A percentile compares a stretch with the other conserved stretches of the same genome.
phyloP scores from a whole-genome alignment of 202 grass and related monocot species.

The Schoenoplectus triqueter region DNA sequence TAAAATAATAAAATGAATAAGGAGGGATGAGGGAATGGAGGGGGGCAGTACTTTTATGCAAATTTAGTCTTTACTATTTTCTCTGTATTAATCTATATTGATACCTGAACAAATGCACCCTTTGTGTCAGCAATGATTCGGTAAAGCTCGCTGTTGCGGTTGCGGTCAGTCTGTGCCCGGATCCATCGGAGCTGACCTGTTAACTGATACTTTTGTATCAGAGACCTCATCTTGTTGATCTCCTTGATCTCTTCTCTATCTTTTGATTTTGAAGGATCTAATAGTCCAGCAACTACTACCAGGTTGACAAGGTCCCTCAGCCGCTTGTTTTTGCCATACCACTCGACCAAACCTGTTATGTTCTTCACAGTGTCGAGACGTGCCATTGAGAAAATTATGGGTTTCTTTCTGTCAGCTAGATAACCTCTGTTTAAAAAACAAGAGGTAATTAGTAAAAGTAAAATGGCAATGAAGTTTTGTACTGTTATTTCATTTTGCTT shows the following conservation, averaged over 20 bases:
- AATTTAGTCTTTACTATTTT: not conserved
- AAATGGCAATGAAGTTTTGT: constrained; percentile 13
- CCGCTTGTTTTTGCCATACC: constrained; percentile 83
- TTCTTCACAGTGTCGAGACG: constrained; percentile 97
- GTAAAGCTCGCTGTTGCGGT: constrained; percentile 90
- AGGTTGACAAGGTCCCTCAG: constrained; percentile 84
- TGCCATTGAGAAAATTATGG: constrained; percentile 96
- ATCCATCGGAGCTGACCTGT: constrained; percentile 93
- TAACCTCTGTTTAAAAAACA: constrained; percentile 60
- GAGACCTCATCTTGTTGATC: constrained; percentile 87
- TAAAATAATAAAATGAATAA: not conserved
- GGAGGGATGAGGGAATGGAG: not conserved
- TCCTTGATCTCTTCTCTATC: constrained; percentile 95
- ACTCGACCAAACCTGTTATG: constrained; percentile 89
- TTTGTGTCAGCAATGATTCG: constrained; percentile 86
- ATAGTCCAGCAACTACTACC: constrained; percentile 68
- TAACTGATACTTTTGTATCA: constrained; percentile 81
- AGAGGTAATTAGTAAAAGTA: constrained; percentile 14
- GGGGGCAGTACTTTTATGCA: not conserved
- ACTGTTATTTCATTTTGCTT: not conserved
- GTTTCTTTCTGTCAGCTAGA: constrained; percentile 70
- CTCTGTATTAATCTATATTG: not conserved
- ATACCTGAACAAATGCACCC: constrained; percentile 95
- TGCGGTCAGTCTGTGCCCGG: constrained; percentile 77
- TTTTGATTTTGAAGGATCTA: constrained; percentile 78